These are phyloP conservation scores for Beauveria sp. DNA, from an alignment of 2,329 filamentous ascomycete species.

Conservation along the genomic window DNA sequence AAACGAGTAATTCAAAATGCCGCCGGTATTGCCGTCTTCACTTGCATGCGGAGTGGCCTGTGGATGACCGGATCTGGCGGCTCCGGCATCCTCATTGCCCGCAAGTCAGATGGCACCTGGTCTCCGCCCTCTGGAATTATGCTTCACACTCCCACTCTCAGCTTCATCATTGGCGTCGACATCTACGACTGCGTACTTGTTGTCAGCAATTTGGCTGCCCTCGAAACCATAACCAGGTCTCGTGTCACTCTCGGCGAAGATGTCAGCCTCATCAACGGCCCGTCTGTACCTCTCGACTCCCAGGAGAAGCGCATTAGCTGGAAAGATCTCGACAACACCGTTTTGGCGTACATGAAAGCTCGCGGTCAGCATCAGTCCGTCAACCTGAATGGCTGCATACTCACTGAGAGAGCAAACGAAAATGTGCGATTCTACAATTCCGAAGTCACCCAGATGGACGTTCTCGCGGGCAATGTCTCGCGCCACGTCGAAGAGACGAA, in stretches of 20 bases:
- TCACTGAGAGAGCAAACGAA: slow-evolving; percentile 50
- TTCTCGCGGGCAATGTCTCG: slow-evolving; percentile 48
- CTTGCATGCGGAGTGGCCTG: slow-evolving; percentile 86
- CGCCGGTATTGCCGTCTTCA: slow-evolving; percentile 87
- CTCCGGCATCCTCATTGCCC: slow-evolving; percentile 76
- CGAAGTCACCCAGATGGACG: slow-evolving; percentile 45
- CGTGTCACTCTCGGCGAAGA: slow-evolving; percentile 77
- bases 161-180: slow-evolving; percentile 85
- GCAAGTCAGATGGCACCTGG: slow-evolving; percentile 81
- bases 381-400: slow-evolving; percentile 47
- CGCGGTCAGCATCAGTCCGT: slow-evolving; percentile 48
- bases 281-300: slow-evolving; percentile 51
- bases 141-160: slow-evolving; percentile 80
- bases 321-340: slow-evolving; percentile 46
- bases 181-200: slow-evolving; percentile 94
- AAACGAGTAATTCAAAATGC: slow-evolving; percentile 78
- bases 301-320: slow-evolving; percentile 43
- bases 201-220: slow-evolving; percentile 76
- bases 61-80: slow-evolving; percentile 90
- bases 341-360: slow-evolving; percentile 52
- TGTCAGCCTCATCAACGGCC: slow-evolving; percentile 68
- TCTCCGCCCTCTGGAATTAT: slow-evolving; percentile 86
- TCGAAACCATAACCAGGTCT: slow-evolving; percentile 76
- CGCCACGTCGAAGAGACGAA: slow-evolving; percentile 46
- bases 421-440: slow-evolving; percentile 51